Base-by-base conservation (phyloP, 768 basidiomycete species). In the Lactarius sp. region DNA sequence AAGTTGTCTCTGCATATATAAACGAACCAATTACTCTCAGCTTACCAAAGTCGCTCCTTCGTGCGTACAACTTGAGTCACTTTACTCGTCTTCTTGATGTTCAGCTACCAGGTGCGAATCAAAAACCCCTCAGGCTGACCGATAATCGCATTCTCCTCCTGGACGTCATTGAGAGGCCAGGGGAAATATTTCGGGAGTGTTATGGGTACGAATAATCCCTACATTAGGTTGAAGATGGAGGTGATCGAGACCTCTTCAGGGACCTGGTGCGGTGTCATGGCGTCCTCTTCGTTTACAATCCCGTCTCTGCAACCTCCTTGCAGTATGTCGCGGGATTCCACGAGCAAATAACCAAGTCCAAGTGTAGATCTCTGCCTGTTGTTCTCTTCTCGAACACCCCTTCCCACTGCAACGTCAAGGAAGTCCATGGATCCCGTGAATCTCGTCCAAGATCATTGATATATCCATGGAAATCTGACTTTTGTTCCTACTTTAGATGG, bases 211-310 rank as follows among this genome's bases (percentile, higher is more conserved):
- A 36, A 36, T 14, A 0, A n/a, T 56, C 14, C 12, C 5, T 33
- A 3, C 5, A 37, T 41, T 27, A n/a, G 22, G 13, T 14, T 27
- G 18, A 41, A n/a, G 27, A 14, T 20, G 14, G 41, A 22, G 13
- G 9, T 56, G 13, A 65, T 3, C 2, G 14, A 27, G 20, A 6
- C 52, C 14, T 42, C 2, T 52, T 56, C 49, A 60, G 59, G 22
- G 64, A 65, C 49, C n/a, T 65, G 49, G 64, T 53, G 18, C 59
- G 59, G 27, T 56, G 53, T 16, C 59, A 65, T 10, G 64, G 64
- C 6, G 36, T 65, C 18, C 54, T 65, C n/a, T 27, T 65, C 33
- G 42, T 65, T 7, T 65, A 65, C 34, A 60, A 20, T 22, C 53
- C 59, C 18, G 44, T 27, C 3, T 60, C 59, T 33, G 22, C n/a